Evolutionary conservation across 2,329 filamentous ascomycete genomes (phyloP).

Genomic region (Pseudohalonectria lignicola): DNA sequence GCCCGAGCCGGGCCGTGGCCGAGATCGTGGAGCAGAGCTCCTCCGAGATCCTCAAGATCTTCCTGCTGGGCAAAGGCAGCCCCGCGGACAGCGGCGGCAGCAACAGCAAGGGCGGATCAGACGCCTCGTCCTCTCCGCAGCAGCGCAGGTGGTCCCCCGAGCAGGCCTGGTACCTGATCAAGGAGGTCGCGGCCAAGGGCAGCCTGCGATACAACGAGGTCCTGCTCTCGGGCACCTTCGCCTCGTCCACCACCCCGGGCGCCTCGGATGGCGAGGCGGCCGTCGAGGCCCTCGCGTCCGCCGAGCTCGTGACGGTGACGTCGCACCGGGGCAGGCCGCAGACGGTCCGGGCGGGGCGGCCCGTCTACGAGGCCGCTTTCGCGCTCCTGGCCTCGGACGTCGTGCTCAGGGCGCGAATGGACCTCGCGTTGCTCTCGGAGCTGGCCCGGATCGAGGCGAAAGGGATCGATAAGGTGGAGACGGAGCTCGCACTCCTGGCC

Average conservation of each 20-base stretch:
- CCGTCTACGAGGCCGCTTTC: slow-evolving; percentile 81
- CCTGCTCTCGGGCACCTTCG: slow-evolving; percentile 66
- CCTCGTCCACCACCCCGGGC: slow-evolving; percentile 34
- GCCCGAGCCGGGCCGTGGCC: slow-evolving; percentile 65
- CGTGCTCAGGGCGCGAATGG: slow-evolving; percentile 63
- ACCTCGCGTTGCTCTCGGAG: slow-evolving; percentile 58
- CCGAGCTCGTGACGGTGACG: slow-evolving; percentile 73
- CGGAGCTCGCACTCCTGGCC: slow-evolving; percentile 62
- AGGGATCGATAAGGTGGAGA: slow-evolving; percentile 68
- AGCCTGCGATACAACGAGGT: slow-evolving; percentile 77
- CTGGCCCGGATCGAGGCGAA: slow-evolving; percentile 61
- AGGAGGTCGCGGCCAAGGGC: slow-evolving; percentile 58
- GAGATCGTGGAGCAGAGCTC: slow-evolving; percentile 86
- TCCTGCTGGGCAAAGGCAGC: slow-evolving; percentile 54
- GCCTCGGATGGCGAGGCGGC: slow-evolving; percentile 58
- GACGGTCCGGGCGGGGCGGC: slow-evolving; percentile 68
- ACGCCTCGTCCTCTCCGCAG: not conserved
- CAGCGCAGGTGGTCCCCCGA: slow-evolving; percentile 58
- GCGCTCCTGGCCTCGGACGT: slow-evolving; percentile 57
- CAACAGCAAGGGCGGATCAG: not conserved
- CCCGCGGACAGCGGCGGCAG: slow-evolving; percentile 13
- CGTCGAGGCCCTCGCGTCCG: slow-evolving; percentile 69
- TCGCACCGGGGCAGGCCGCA: slow-evolving; percentile 67
- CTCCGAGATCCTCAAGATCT: slow-evolving; percentile 88
- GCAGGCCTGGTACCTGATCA: slow-evolving; percentile 87